Evolutionary conservation across 208 protist species (phyloP).

Genomic region (Leishmania martiniquensis): DNA sequence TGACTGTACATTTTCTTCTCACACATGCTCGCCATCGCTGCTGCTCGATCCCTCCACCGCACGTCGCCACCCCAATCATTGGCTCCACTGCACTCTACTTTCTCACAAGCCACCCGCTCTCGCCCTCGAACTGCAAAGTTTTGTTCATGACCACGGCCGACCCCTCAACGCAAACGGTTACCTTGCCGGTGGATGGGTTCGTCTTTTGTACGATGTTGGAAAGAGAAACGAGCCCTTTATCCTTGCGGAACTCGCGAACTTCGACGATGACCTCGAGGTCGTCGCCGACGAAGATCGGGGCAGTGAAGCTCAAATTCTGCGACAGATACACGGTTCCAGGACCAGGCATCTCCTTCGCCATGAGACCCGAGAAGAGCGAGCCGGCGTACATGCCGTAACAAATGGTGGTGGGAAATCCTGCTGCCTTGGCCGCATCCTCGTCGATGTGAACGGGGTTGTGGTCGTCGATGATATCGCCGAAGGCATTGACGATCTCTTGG

Average conservation of each 20-base stretch:
- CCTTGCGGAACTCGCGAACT: slow-evolving; percentile 69
- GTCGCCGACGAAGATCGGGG: slow-evolving; percentile 79
- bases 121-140: slow-evolving; percentile 72
- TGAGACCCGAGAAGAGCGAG: slow-evolving; percentile 83
- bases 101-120: slow-evolving; percentile 71
- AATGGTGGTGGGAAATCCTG: slow-evolving; percentile 74
- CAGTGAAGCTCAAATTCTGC: slow-evolving; percentile 81
- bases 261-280: slow-evolving; percentile 66
- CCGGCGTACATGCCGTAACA: slow-evolving; percentile 84
- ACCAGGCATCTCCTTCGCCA: slow-evolving; percentile 81
- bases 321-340: slow-evolving; percentile 83
- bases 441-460: slow-evolving; percentile 86
- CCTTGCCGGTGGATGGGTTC: slow-evolving; percentile 46
- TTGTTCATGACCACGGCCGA: slow-evolving; percentile 87
- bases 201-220: slow-evolving; percentile 62
- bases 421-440: slow-evolving; percentile 59
- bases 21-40: not conserved
- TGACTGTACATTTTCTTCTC: not conserved
- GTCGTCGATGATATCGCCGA: slow-evolving; percentile 77
- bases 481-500: slow-evolving; percentile 64
- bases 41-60: not conserved
- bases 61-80: not conserved
- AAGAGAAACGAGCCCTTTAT: slow-evolving; percentile 69
- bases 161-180: slow-evolving; percentile 72
- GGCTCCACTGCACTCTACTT: slow-evolving; percentile 20